Evolutionary conservation across 108 stramenopile genomes (phyloP), one percentile per base, ranked within the genome.

Genomic region (Licmophora abbreviata): DNA sequence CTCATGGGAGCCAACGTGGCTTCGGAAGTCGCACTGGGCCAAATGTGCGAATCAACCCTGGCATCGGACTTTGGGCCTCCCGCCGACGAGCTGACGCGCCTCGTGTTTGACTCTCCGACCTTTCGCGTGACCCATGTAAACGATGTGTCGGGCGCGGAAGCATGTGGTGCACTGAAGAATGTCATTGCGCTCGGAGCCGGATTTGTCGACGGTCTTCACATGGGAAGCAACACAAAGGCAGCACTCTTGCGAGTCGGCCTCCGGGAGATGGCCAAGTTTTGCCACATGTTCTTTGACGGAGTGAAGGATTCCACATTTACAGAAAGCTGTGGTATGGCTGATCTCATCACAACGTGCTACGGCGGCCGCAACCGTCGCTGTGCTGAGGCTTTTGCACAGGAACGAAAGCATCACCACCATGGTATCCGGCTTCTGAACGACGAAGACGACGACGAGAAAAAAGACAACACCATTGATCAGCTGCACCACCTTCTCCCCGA

Each of bases 1-100:
- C 59, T 98, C n/a, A 98, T 98, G 97, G 97, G 97, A 3, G 97
- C 97, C 38, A 98, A 98, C 66, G 89, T 98, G 8, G 97, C 97
- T 0, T 64, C 68, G 50, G 97, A 98, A 65, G 88, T 98, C 2
- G 97, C 97, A 15, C 51, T 54, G 36, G 94, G 85, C 17, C 83
- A 93, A 55, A 92, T 96, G 62, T 93, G 90, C 44, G 97, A 98
- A 58, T 88, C 95, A 12, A 98, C 97, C 1, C 66, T 98, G 36
- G 96, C 93, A 3, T 89, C 74, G 43, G 56, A 78, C 44, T 93
- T 93, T 71, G 85, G 76, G 8, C 51, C 74, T 25, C 66, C 53
- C 1, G 64, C 58, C 2, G 82, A 94, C 48, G 86, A 93, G 52
- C 40, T 59, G 33, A 87, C 82, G 12, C 64, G 93, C 15, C 68